A percentile compares a stretch with the other conserved stretches of the same genome.
These are phyloP conservation scores for sunflower (Helianthus annuus) DNA, from an alignment of 129 eudicot genomes.

Conservation along the genomic window DNA sequence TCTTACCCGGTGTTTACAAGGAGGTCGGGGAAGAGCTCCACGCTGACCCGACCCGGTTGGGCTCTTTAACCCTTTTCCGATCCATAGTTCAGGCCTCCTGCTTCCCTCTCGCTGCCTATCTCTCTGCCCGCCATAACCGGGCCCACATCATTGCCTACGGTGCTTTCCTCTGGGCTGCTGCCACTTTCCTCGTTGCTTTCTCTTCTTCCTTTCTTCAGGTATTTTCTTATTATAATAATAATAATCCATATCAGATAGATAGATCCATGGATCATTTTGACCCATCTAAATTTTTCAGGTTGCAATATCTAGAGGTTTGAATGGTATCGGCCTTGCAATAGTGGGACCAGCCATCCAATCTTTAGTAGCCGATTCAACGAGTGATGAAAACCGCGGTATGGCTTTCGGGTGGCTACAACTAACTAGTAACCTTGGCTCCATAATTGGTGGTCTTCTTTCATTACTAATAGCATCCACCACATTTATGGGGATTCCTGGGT, in stretches of 20 bases:
- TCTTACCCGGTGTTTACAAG: conserved; percentile 83
- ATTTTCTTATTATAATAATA: no score
- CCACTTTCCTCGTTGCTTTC: conserved; percentile 82
- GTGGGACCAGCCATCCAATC: conserved; percentile 95
- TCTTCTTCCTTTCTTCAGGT: conserved; percentile 75
- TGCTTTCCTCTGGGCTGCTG: conserved; percentile 86
- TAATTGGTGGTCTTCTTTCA: conserved; percentile 82
- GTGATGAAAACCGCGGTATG: conserved; percentile 72
- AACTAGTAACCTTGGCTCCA: conserved; percentile 84
- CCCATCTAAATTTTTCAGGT: conserved; percentile 44
- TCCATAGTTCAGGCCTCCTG: conserved; percentile 77
- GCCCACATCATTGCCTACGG: conserved; percentile 79
- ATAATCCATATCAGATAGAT: no score
- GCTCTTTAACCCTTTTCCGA: conserved; percentile 72
- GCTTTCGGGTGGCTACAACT: conserved; percentile 97
- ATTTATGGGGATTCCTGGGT: conserved; percentile 74
- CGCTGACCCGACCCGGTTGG: conserved; percentile 71
- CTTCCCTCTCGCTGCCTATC: conserved; percentile 76
- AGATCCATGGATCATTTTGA: no score
- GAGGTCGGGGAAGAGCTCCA: conserved; percentile 82
- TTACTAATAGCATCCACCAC: conserved; percentile 75
- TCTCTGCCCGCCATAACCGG: conserved; percentile 71
- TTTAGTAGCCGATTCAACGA: conserved; percentile 89
- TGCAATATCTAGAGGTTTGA: conserved; percentile 79
- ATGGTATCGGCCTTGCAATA: conserved; percentile 95